A percentile compares a stretch with the other conserved stretches of the same genome.
Evolutionary conservation across 805 yeast genomes (phyloP).

Genomic region (Cyberlindnera sargentensis): DNA sequence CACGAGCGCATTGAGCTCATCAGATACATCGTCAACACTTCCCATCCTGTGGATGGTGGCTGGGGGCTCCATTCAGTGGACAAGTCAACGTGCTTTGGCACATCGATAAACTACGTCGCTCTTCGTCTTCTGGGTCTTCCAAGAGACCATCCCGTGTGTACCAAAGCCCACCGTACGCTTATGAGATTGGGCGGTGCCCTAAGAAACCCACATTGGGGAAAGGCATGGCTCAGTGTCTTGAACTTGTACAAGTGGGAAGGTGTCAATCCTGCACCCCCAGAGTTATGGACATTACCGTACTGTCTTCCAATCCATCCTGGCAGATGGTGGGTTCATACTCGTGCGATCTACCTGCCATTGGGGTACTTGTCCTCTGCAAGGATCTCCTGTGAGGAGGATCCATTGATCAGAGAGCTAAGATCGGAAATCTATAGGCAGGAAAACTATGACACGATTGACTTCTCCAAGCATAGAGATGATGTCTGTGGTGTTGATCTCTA

Average conservation of each 20-base stretch:
- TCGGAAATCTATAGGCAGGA: constrained; percentile 60
- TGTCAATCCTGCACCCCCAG: constrained; percentile 97
- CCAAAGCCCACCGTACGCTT: constrained; percentile 66
- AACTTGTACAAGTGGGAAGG: constrained; percentile 92
- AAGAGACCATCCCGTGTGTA: constrained; percentile 68
- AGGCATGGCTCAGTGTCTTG: constrained; percentile 77
- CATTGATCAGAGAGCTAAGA: constrained; percentile 60
- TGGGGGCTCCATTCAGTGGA: constrained; percentile 96
- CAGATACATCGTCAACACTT: constrained; percentile 80
- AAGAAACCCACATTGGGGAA: constrained; percentile 96
- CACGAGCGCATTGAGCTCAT: constrained; percentile 63
- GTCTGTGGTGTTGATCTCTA: constrained; percentile 91
- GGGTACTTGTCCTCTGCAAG: constrained; percentile 67
- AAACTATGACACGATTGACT: constrained; percentile 63
- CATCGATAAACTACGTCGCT: constrained; percentile 78
- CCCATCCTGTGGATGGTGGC: constrained; percentile 99
- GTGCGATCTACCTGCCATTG: constrained; percentile 83
- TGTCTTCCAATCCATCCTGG: constrained; percentile 83
- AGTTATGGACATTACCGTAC: constrained; percentile 84
- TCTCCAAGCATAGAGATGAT: constrained; percentile 63
- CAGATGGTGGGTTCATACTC: constrained; percentile 98
- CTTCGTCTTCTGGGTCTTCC: constrained; percentile 74
- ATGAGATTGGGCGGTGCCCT: constrained; percentile 81
- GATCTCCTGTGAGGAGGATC: constrained; percentile 51
- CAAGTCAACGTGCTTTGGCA: constrained; percentile 93